Evolutionary conservation across 495 filamentous ascomycete genomes (phyloP).

Genomic region (Tuber melanosporum): DNA sequence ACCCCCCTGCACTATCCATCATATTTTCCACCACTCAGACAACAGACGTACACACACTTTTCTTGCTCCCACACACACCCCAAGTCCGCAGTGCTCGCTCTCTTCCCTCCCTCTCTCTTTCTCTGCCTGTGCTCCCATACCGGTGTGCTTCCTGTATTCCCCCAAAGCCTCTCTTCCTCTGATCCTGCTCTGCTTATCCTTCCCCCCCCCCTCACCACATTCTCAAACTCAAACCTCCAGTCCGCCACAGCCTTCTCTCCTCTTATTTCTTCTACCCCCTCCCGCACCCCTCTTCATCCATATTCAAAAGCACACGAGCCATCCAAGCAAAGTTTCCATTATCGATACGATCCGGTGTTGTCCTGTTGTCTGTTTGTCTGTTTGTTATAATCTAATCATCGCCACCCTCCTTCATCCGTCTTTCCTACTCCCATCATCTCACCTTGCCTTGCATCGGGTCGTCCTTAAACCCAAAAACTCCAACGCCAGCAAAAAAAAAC

Average conservation of each 20-base stretch:
- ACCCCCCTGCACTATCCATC: slow-evolving; percentile 44
- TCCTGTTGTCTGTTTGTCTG: neutral
- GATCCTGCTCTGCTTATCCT: slow-evolving; percentile 31
- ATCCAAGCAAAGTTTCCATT: slow-evolving; percentile 22
- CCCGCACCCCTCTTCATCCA: slow-evolving; percentile 37
- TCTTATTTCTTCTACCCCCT: slow-evolving; percentile 38
- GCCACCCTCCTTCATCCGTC: slow-evolving; percentile 30
- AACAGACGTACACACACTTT: slow-evolving; percentile 26
- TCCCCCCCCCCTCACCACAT: slow-evolving; percentile 20
- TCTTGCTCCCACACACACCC: slow-evolving; percentile 43
- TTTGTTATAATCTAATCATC: slow-evolving; percentile 39
- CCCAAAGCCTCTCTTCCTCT: slow-evolving; percentile 28
- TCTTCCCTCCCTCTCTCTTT: slow-evolving; percentile 39
- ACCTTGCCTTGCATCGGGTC: slow-evolving; percentile 34
- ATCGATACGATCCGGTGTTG: slow-evolving; percentile 36
- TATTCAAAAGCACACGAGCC: slow-evolving; percentile 28
- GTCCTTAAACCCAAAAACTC: slow-evolving; percentile 16
- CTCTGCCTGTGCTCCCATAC: slow-evolving; percentile 42
- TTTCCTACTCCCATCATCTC: slow-evolving; percentile 34
- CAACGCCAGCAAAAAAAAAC: slow-evolving; percentile 8
- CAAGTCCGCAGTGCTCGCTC: slow-evolving; percentile 44
- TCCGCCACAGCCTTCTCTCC: slow-evolving; percentile 26
- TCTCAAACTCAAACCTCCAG: slow-evolving; percentile 1
- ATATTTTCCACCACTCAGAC: slow-evolving; percentile 44
- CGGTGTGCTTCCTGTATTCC: slow-evolving; percentile 45